These are phyloP conservation scores for Pichia sp. DNA, from an alignment of 1,139 yeast species.

Conservation along the genomic window DNA sequence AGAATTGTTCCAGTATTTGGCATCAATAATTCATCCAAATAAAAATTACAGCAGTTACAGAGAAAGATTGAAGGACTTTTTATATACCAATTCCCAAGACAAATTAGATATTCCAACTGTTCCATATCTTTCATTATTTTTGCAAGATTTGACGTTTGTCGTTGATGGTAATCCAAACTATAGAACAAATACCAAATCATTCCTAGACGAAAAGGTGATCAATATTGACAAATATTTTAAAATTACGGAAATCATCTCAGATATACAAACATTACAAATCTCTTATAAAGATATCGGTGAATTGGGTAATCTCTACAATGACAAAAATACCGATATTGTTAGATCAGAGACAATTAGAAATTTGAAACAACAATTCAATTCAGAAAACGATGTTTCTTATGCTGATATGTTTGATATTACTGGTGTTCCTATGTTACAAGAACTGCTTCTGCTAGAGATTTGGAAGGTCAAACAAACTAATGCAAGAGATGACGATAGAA, in stretches of 20 bases:
- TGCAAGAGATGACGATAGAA: conserved; percentile 53
- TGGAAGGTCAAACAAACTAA: conserved; percentile 63
- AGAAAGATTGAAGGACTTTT: conserved; percentile 50
- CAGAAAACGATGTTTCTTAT: conserved; percentile 13
- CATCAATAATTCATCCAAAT: conserved; percentile 72
- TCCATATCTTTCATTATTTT: conserved; percentile 76
- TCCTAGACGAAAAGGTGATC: conserved; percentile 52
- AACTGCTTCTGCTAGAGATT: conserved; percentile 55
- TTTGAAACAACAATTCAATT: conserved; percentile 15
- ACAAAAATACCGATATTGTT: conserved; percentile 18
- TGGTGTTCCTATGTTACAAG: conserved; percentile 46
- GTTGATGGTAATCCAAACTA: conserved; percentile 79
- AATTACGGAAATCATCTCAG: conserved; percentile 67
- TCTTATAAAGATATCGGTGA: conserved; percentile 35
- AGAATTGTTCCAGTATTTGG: conserved; percentile 56
- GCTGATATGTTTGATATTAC: conserved; percentile 26
- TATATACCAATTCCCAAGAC: conserved; percentile 38
- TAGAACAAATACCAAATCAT: conserved; percentile 46
- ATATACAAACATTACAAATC: conserved; percentile 68
- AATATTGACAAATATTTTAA: conserved; percentile 80
- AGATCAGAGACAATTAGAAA: conserved; percentile 24
- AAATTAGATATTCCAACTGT: conserved; percentile 59
- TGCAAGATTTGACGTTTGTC: conserved; percentile 82
- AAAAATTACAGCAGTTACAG: conserved; percentile 77
- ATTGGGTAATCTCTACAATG: conserved; percentile 19